Evolutionary conservation across 2,329 filamentous ascomycete species (phyloP), one percentile per base, ranked within the genome.

Genomic region (Emergomyces pasteurianus): DNA sequence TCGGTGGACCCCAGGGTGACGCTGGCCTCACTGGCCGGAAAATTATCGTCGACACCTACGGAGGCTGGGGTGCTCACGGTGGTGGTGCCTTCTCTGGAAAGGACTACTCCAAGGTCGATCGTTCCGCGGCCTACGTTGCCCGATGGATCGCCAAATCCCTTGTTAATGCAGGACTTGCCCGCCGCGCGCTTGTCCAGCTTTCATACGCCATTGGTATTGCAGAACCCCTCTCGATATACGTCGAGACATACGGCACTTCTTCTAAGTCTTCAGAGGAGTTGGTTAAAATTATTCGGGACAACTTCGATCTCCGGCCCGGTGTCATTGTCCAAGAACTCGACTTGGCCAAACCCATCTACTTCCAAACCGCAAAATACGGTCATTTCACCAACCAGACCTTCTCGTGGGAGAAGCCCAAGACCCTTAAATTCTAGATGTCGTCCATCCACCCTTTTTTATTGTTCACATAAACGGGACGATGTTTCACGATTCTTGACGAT

Each of bases 31-130:
- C 94, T 67, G 94, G 94, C 78, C 92, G 94, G 74, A 99, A 99
- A 87, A 99, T 99, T 85, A 88, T 96, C 68, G 94, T 99, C 77
- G 94, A 99, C 82, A 97, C 94, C 78, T 99, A 99, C 82, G 94
- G 94, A 83, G 94, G 94, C 73, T 97, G 94, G 94, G 94, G 94
- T 81, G 94, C 94, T 71, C 94, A 99, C 84, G 94, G 94, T 84
- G 94, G 94, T 83, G 94, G 94, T 88, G 94, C 94, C 78, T 99
- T 99, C 89, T 97, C 94, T 72, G 94, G 94, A 74, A 99, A 99
- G 88, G 94, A 99, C 79, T 99, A 96, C 86, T 96, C 91, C 85
- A 99, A 99, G 86, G 94, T 99, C 79, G 94, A 99, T 77, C 90
- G 94, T 72, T 97, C 94, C 59, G 94, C 94, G 68, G 94, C 94